These are phyloP conservation scores for Aphanomyces euteiches DNA, from an alignment of 352 stramenopile species.

Conservation along the genomic window DNA sequence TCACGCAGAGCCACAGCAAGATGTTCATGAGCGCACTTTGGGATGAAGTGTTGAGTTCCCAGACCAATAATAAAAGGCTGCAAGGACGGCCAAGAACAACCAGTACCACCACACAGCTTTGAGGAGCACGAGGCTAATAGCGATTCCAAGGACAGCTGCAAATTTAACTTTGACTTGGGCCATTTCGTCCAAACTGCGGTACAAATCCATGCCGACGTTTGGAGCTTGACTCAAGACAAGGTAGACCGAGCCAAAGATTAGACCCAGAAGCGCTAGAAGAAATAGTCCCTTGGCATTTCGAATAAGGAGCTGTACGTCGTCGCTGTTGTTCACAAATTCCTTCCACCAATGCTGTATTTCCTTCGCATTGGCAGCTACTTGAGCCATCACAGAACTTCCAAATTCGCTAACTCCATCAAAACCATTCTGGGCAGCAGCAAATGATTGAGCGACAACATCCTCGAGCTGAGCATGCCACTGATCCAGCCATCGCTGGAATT, in stretches of 20 bases:
- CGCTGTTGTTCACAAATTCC: conserved; percentile 38
- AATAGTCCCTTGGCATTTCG: conserved; percentile 34
- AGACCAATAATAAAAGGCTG: conserved; percentile 52
- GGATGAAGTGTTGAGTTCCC: conserved; percentile 33
- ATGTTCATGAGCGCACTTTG: no score
- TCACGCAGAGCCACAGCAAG: no score
- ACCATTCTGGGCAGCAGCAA: no score
- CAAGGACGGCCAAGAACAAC: conserved; percentile 32
- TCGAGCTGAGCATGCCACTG: no score
- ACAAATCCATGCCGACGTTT: conserved; percentile 34
- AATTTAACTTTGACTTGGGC: conserved; percentile 48
- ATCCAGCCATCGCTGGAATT: no score
- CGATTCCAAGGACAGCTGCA: conserved; percentile 31
- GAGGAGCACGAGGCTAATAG: conserved; percentile 37
- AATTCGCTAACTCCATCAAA: no score
- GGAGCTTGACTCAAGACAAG: conserved; percentile 34
- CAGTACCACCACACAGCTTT: conserved; percentile 44
- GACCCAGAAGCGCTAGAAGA: conserved; percentile 32
- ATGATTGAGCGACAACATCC: no score
- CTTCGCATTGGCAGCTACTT: neutral
- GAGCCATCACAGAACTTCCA: no score
- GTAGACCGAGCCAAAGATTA: conserved; percentile 40
- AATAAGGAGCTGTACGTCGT: conserved; percentile 39
- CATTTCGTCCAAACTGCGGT: conserved; percentile 41
- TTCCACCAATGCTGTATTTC: neutral